Conservation (phyloP, 1,284 basidiomycete genomes). For the Boletellus deceptivus region DNA sequence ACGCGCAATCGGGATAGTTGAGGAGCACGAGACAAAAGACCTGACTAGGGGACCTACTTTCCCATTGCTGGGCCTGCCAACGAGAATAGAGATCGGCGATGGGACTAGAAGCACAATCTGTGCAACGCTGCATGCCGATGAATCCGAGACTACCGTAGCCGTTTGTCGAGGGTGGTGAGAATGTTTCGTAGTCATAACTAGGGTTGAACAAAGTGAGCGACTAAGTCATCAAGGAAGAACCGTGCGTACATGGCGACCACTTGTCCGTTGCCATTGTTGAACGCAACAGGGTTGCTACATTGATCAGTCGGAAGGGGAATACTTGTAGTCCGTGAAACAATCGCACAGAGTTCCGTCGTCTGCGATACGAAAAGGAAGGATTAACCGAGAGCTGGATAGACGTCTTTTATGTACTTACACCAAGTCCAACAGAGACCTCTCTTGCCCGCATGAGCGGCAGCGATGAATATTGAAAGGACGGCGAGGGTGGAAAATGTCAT, state of each 20-base stretch:
- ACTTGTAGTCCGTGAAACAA: neutral
- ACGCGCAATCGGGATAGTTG: neutral
- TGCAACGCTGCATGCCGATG: constrained; percentile 41
- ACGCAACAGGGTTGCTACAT: constrained; percentile 29
- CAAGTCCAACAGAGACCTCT: constrained; percentile 25
- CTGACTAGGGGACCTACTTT: constrained; percentile 18
- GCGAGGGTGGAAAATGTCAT: neutral
- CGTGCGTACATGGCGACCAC: constrained; percentile 35
- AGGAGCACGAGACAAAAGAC: neutral
- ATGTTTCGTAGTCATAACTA: constrained; percentile 42
- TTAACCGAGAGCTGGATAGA: constrained; percentile 2
- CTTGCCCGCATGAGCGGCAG: constrained; percentile 21
- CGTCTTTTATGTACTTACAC: constrained; percentile 12
- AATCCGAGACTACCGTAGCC: constrained; percentile 36
- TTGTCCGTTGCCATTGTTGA: constrained; percentile 29
- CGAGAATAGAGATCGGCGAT: constrained; percentile 33
- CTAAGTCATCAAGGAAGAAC: neutral
- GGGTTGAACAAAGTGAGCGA: neutral
- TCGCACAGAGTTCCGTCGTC: constrained; percentile 23
- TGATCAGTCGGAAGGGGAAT: neutral
- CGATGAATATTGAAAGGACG: constrained; percentile 13
- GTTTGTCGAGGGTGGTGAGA: constrained; percentile 30
- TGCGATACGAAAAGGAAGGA: neutral
- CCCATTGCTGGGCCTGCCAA: constrained; percentile 32
- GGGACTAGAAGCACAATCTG: constrained; percentile 38